phyloP scores from a whole-genome alignment of 2,329 filamentous ascomycete genomes.

The Teratosphaeriaceae sp. region DNA sequence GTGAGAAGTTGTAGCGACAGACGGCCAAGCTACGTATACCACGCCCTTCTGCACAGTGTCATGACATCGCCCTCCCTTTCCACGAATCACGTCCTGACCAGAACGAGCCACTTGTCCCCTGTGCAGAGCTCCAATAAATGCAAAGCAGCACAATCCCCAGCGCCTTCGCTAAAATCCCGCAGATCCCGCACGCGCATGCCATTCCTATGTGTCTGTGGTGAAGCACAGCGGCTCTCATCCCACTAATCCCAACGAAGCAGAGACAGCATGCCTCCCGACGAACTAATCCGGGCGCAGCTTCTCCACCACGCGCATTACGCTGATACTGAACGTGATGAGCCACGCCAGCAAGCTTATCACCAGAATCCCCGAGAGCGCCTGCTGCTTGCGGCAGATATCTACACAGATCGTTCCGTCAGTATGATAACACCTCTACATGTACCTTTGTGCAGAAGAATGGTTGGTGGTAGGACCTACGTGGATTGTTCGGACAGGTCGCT shows the following conservation, averaged over 20 bases:
- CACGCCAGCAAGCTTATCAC: slow-evolving; percentile 80
- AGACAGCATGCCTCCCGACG: neutral
- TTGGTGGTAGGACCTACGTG: slow-evolving; percentile 11
- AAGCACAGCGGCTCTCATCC: neutral
- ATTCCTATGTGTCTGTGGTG: no score
- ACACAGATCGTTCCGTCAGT: neutral
- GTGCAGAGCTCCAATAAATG: neutral
- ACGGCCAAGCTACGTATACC: no score
- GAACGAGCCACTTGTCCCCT: no score
- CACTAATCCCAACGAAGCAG: neutral
- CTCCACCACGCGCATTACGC: slow-evolving; percentile 40
- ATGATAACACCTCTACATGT: neutral
- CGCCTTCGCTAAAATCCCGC: slow-evolving; percentile 1
- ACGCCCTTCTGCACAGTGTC: neutral
- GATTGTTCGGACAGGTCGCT: slow-evolving; percentile 28
- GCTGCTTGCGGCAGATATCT: slow-evolving; percentile 55
- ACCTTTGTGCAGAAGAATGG: neutral
- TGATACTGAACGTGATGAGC: slow-evolving; percentile 83
- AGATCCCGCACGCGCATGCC: neutral
- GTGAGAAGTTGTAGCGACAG: no score
- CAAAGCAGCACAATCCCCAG: neutral
- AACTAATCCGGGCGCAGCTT: slow-evolving; percentile 26
- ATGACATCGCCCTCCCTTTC: neutral
- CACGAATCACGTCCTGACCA: neutral
- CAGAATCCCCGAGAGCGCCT: slow-evolving; percentile 70